A percentile compares a stretch with the other conserved stretches of the same genome.
These are phyloP conservation scores for Pseudocercospora eumusae DNA, from an alignment of 2,329 filamentous ascomycete species.

Conservation along the genomic window DNA sequence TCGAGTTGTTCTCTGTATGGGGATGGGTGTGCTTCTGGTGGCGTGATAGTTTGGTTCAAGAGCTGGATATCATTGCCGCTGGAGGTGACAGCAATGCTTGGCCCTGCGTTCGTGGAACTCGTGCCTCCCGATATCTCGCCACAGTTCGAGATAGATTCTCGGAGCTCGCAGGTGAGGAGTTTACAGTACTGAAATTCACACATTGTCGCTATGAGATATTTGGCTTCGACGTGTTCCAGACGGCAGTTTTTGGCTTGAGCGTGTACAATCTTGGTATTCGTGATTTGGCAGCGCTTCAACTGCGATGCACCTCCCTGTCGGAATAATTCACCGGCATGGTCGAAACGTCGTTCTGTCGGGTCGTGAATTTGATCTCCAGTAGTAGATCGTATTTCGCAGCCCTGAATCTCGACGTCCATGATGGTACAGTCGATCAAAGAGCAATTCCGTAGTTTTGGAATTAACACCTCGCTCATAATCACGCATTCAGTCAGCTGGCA, in stretches of 20 bases:
- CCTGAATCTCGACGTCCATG: background rate
- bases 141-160: background rate
- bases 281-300: background rate
- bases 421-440: background rate
- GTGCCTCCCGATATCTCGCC: background rate
- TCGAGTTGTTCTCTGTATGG: background rate
- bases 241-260: background rate
- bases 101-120: background rate
- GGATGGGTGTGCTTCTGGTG: background rate
- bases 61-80: background rate
- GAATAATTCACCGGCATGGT: background rate
- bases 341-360: background rate
- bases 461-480: background rate
- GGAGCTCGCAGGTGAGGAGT: background rate
- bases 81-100: background rate
- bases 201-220: background rate
- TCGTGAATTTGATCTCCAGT: background rate
- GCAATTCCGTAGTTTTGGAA: background rate
- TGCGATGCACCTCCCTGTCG: background rate
- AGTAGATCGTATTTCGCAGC: background rate
- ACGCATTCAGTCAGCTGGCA: background rate
- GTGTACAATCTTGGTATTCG: background rate
- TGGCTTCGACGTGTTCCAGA: background rate
- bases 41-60: background rate
- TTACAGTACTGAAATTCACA: background rate